Conservation (phyloP, 306 rosid genomes). For the Rosa lucieae region DNA sequence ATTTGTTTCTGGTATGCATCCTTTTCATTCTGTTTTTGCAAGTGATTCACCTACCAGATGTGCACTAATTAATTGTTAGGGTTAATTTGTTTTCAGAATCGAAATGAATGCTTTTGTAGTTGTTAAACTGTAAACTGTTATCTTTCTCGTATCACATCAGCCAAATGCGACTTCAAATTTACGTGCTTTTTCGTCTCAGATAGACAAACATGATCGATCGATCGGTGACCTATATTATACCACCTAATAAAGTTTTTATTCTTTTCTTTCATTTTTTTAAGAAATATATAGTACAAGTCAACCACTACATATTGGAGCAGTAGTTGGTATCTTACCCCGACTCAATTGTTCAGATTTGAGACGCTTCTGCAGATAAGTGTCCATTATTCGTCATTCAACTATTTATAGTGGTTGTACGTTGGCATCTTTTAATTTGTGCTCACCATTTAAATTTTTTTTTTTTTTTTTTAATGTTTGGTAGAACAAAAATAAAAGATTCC, state of each 20-base stretch:
- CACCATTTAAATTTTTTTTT: not conserved
- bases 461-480: not conserved
- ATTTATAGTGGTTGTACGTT: not conserved
- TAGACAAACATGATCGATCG: not conserved
- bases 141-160: not conserved
- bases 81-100: not conserved
- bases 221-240: not conserved
- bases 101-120: constrained; percentile 1
- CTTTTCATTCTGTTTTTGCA: not conserved
- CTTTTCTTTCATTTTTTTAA: not conserved
- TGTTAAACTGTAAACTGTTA: not conserved
- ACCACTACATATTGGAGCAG: not conserved
- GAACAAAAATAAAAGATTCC: not conserved
- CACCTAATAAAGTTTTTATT: not conserved
- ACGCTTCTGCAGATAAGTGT: not conserved
- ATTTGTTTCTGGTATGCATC: not conserved
- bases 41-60: not conserved
- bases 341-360: not conserved
- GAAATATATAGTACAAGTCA: not conserved
- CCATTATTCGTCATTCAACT: not conserved
- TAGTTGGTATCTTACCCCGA: not conserved
- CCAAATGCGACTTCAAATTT: not conserved
- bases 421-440: not conserved
- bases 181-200: not conserved
- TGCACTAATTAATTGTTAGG: not conserved